A percentile compares a stretch with the other conserved stretches of the same genome.
phyloP scores from a whole-genome alignment of 2,329 filamentous ascomycete species.

The Daldinia sp. region DNA sequence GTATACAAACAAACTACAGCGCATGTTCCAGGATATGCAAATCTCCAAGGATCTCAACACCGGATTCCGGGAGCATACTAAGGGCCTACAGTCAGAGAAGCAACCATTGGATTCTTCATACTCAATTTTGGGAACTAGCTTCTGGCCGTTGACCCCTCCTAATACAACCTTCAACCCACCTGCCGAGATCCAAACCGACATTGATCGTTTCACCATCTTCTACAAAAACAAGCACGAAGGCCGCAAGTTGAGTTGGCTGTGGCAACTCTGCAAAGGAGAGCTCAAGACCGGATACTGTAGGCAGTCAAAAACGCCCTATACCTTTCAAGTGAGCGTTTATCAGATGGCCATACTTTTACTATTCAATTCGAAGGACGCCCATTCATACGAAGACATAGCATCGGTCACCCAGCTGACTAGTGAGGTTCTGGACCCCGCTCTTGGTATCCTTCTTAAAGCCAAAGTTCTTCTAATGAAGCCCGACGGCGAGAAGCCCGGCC shows the following conservation, averaged over 20 bases:
- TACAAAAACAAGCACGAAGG: constrained; percentile 98
- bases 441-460: constrained; percentile 89
- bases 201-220: constrained; percentile 88
- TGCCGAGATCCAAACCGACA: constrained; percentile 82
- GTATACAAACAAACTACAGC: constrained; percentile 98
- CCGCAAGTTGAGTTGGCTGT: constrained; percentile 96
- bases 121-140: constrained; percentile 92
- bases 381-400: constrained; percentile 88
- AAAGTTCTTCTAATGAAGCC: constrained; percentile 82
- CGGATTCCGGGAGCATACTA: constrained; percentile 81
- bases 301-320: constrained; percentile 88
- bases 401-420: constrained; percentile 79
- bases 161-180: constrained; percentile 90
- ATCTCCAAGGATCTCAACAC: constrained; percentile 97
- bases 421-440: constrained; percentile 86
- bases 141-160: constrained; percentile 92
- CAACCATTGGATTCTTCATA: constrained; percentile 84
- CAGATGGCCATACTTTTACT: constrained; percentile 96
- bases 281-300: constrained; percentile 94
- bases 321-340: constrained; percentile 96
- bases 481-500: constrained; percentile 76
- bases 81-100: constrained; percentile 72
- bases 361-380: constrained; percentile 89
- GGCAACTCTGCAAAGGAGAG: constrained; percentile 98
- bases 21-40: constrained; percentile 99